phyloP scores from a whole-genome alignment of 2,329 filamentous ascomycete species.

The Talaromyces verruculosus region DNA sequence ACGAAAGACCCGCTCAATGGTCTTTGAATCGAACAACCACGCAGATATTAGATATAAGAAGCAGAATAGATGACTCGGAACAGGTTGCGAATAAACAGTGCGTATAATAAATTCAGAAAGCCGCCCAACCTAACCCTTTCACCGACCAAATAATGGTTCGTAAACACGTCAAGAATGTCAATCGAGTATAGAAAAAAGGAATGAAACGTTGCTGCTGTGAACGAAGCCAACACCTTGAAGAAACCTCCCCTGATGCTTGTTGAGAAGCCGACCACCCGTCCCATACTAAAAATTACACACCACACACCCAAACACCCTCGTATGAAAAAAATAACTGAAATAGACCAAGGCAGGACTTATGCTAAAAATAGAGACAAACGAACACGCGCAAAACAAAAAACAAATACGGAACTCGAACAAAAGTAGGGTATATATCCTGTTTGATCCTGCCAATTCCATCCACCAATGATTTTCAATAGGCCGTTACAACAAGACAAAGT shows the following conservation, averaged over 20 bases:
- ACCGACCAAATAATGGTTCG: neutral
- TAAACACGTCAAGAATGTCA: slow-evolving; percentile 7
- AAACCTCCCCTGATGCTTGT: slow-evolving; percentile 14
- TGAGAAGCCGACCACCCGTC: slow-evolving; percentile 8
- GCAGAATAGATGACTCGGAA: neutral
- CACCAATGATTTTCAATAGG: slow-evolving; percentile 14
- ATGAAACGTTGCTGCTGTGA: neutral
- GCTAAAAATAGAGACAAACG: neutral
- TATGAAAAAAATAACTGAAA: slow-evolving; percentile 1
- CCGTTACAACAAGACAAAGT: slow-evolving; percentile 13
- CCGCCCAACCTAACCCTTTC: slow-evolving; percentile 9
- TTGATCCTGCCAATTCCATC: slow-evolving; percentile 14
- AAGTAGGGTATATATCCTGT: slow-evolving; percentile 20
- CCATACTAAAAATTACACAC: slow-evolving; percentile 12
- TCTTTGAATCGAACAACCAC: neutral
- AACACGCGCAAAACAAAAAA: neutral
- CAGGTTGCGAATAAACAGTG: slow-evolving; percentile 2
- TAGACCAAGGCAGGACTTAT: neutral
- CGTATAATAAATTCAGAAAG: neutral
- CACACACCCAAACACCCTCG: slow-evolving; percentile 14
- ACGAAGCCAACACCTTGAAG: neutral
- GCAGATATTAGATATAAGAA: slow-evolving; percentile 7
- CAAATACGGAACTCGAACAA: neutral
- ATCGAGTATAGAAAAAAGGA: neutral
- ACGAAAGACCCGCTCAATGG: slow-evolving; percentile 4